Evolutionary conservation across 2,329 filamentous ascomycete species (phyloP).

Genomic region (Mariannaea elegans): DNA sequence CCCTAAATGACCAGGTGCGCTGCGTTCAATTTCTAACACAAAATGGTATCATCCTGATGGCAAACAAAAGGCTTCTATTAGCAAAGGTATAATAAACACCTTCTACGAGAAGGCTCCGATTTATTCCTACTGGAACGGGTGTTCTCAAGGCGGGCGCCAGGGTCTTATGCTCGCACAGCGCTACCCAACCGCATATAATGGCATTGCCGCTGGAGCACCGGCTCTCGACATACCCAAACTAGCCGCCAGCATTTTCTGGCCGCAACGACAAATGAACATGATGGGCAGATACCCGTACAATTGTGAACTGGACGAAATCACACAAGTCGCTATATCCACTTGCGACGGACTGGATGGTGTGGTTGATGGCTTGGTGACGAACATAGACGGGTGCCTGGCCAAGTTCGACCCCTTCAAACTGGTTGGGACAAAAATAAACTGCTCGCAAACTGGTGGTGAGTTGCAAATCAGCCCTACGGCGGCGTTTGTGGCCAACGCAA

Average conservation of each 20-base stretch:
- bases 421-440: background rate
- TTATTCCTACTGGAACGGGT: slow-evolving; percentile 16
- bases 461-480: background rate
- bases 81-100: background rate
- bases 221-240: background rate
- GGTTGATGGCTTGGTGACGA: slow-evolving; percentile 3
- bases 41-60: slow-evolving; percentile 2
- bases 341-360: slow-evolving; percentile 12
- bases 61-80: background rate
- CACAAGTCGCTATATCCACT: background rate
- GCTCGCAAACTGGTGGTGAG: background rate
- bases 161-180: background rate
- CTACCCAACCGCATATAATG: slow-evolving; percentile 1
- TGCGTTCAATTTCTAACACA: background rate
- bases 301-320: slow-evolving; percentile 7
- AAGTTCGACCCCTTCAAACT: slow-evolving; percentile 7
- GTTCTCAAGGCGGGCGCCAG: slow-evolving; percentile 15
- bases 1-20: too few relatives aligned
- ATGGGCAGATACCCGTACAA: background rate
- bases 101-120: background rate
- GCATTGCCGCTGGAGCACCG: slow-evolving; percentile 3
- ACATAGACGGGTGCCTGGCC: background rate
- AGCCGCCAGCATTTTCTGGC: slow-evolving; percentile 5
- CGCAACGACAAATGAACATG: slow-evolving; percentile 13
- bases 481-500: background rate